phyloP scores from a whole-genome alignment of 371 early-diverging fungal species.

The Dinochytrium kinnereticum region DNA sequence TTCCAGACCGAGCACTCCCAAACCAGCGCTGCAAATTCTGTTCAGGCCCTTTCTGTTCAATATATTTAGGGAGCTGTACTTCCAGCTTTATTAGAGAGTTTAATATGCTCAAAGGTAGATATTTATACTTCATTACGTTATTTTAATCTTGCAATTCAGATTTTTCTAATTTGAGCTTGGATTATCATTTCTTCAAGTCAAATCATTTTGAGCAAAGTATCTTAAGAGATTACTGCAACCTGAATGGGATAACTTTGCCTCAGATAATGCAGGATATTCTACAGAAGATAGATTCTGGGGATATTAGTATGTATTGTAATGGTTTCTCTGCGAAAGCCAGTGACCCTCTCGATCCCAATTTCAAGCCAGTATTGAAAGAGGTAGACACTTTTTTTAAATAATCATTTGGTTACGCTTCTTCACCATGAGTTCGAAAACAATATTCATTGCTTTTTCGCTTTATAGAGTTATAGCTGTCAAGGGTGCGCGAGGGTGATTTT shows the following conservation, averaged over 20 bases:
- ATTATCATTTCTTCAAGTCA: slow-evolving; percentile 14
- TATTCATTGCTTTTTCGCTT: neutral
- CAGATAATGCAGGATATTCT: slow-evolving; percentile 6
- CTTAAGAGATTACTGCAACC: slow-evolving; percentile 5
- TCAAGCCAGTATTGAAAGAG: neutral
- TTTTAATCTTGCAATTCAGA: too few relatives aligned
- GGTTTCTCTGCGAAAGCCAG: neutral
- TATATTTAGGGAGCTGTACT: slow-evolving; percentile 27
- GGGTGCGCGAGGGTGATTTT: slow-evolving; percentile 31
- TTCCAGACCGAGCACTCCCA: slow-evolving; percentile 23
- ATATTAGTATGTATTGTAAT: neutral
- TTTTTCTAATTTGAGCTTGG: neutral
- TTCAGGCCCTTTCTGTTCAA: slow-evolving; percentile 16
- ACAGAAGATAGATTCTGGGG: slow-evolving; percentile 5
- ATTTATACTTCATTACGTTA: neutral
- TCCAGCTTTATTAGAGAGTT: neutral
- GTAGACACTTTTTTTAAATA: neutral
- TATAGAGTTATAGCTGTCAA: slow-evolving; percentile 22
- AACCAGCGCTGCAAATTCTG: slow-evolving; percentile 24
- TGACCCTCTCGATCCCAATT: neutral
- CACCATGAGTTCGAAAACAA: too few relatives aligned
- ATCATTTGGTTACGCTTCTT: too few relatives aligned
- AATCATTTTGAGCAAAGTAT: slow-evolving; percentile 7
- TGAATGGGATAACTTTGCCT: neutral
- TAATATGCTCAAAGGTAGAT: slow-evolving; percentile 15